A percentile compares a stretch with the other conserved stretches of the same genome.
Evolutionary conservation across 176 grass and related monocot species (phyloP).

Genomic region (Cocos nucifera): DNA sequence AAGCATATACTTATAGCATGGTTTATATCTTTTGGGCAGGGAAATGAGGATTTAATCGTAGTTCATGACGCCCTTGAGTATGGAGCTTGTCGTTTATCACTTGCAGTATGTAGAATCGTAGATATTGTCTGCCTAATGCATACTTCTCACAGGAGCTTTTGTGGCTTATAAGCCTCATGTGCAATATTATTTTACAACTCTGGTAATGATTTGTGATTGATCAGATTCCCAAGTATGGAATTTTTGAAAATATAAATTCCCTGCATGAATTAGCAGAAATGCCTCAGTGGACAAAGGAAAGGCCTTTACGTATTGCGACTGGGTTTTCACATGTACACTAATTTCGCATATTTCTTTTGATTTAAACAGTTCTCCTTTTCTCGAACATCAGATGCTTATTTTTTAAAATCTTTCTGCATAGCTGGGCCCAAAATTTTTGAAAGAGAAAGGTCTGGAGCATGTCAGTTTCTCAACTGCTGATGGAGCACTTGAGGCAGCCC

Average conservation of each 20-base stretch:
- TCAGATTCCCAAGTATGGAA: conserved; percentile 88
- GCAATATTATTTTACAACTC: no score
- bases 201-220: conserved; percentile 6
- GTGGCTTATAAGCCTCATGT: neutral
- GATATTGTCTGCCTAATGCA: conserved; percentile 12
- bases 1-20: no score
- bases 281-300: conserved; percentile 85
- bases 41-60: conserved; percentile 68
- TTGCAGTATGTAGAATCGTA: conserved; percentile 48
- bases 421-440: conserved; percentile 69
- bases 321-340: conserved; percentile 79
- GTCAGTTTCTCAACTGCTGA: conserved; percentile 55
- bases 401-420: conserved; percentile 36
- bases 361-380: neutral
- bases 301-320: conserved; percentile 73
- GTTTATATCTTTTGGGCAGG: conserved; percentile 28
- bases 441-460: conserved; percentile 69
- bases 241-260: conserved; percentile 79
- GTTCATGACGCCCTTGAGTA: conserved; percentile 94
- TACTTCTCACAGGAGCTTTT: conserved; percentile 6
- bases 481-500: conserved; percentile 89
- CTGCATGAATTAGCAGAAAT: conserved; percentile 66
- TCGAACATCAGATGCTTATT: conserved; percentile 12
- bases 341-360: conserved; percentile 16
- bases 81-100: conserved; percentile 66